Evolutionary conservation across 208 protist genomes (phyloP).

Genomic region (Lotmaria passim): DNA sequence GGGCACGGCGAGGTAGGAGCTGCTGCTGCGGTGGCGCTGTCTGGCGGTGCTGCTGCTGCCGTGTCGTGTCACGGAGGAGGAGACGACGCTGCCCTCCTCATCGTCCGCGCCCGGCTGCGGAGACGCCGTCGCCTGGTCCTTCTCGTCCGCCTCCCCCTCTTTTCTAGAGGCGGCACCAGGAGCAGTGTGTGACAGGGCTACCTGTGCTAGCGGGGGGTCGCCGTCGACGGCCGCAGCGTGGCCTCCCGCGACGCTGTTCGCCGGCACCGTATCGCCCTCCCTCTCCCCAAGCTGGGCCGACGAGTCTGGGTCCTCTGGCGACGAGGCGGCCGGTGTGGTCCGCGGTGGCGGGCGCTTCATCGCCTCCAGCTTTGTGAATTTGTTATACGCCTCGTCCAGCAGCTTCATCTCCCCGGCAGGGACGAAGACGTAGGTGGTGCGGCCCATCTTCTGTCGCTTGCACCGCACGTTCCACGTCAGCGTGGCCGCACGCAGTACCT

Average conservation of each 20-base stretch:
- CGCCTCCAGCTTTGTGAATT: constrained; percentile 63
- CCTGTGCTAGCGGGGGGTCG: background rate
- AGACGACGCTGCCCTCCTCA: constrained; percentile 2
- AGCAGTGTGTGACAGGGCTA: background rate
- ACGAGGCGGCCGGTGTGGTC: constrained; percentile 2
- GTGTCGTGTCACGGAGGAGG: background rate
- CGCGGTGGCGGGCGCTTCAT: constrained; percentile 15
- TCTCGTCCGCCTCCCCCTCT: constrained; percentile 4
- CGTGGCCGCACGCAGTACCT: constrained; percentile 64
- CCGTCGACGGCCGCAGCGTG: background rate
- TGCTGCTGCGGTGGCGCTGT: background rate
- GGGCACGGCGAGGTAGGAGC: constrained; percentile 7
- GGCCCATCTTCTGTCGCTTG: constrained; percentile 45
- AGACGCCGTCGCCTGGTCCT: constrained; percentile 1
- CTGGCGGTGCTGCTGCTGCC: background rate
- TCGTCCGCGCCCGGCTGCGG: background rate
- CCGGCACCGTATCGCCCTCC: background rate
- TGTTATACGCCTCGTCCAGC: constrained; percentile 66
- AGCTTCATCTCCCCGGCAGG: constrained; percentile 53
- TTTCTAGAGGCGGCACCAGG: background rate
- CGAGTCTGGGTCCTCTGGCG: background rate
- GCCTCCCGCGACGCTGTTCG: background rate
- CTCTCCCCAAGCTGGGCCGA: background rate
- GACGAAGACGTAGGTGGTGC: constrained; percentile 64
- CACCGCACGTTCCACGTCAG: constrained; percentile 61